These are phyloP conservation scores for Trichosporon coremiiforme DNA, from an alignment of 1,284 basidiomycete species.

Conservation along the genomic window DNA sequence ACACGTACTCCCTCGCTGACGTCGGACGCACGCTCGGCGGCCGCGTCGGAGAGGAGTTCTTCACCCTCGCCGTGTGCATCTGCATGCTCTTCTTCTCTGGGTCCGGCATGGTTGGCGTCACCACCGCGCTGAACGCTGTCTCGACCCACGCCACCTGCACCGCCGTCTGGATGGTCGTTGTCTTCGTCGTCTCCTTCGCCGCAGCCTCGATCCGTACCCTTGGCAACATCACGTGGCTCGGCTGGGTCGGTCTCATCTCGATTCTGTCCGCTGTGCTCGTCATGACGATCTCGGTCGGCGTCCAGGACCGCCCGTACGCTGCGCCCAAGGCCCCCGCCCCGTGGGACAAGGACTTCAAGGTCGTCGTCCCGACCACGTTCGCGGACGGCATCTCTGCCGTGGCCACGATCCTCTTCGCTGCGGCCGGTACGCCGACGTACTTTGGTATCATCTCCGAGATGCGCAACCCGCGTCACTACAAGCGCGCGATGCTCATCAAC, in stretches of 20 bases:
- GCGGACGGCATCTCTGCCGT: slow-evolving; percentile 51
- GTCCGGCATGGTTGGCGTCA: slow-evolving; percentile 43
- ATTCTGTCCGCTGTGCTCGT: slow-evolving; percentile 50
- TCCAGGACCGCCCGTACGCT: slow-evolving; percentile 49
- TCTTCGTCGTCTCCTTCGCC: slow-evolving; percentile 40
- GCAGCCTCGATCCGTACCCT: slow-evolving; percentile 51
- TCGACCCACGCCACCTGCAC: slow-evolving; percentile 50
- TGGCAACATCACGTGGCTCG: slow-evolving; percentile 52
- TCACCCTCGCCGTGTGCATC: slow-evolving; percentile 30
- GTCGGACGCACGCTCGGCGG: slow-evolving; percentile 35
- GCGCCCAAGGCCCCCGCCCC: slow-evolving; percentile 34
- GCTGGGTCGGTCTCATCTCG: slow-evolving; percentile 47
- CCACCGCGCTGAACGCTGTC: slow-evolving; percentile 57
- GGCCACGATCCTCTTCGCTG: slow-evolving; percentile 49
- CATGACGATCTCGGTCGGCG: slow-evolving; percentile 53
- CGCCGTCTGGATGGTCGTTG: slow-evolving; percentile 50
- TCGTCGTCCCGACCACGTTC: slow-evolving; percentile 41
- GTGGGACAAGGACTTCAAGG: slow-evolving; percentile 40
- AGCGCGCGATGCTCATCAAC: slow-evolving; percentile 39
- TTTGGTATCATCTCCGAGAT: slow-evolving; percentile 41
- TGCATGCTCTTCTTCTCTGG: slow-evolving; percentile 31
- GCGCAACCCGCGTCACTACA: slow-evolving; percentile 41
- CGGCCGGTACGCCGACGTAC: slow-evolving; percentile 38
- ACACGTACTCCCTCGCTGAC: slow-evolving; percentile 39
- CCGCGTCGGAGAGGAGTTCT: slow-evolving; percentile 32